Conservation (phyloP, 1,284 basidiomycete species). For the Sporisorium scitamineum region DNA sequence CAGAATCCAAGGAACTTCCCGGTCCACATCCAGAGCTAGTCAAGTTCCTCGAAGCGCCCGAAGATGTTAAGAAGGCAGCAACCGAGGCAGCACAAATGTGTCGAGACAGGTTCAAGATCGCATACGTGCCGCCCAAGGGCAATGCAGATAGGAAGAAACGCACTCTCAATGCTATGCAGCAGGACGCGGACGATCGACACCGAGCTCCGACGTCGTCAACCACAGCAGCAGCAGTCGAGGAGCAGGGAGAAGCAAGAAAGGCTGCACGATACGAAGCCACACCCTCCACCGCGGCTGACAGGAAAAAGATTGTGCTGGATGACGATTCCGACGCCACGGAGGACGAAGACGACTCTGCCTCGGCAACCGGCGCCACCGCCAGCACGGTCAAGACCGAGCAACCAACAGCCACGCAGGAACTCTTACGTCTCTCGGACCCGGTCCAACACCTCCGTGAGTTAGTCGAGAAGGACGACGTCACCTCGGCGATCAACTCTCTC, state of each 20-base stretch:
- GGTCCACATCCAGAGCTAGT: conserved; percentile 85
- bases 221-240: background rate
- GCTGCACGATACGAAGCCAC: conserved; percentile 12
- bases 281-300: background rate
- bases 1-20: conserved; percentile 80
- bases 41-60: conserved; percentile 85
- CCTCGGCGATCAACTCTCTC: conserved; percentile 43
- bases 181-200: conserved; percentile 10
- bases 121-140: conserved; percentile 41
- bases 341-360: conserved; percentile 30
- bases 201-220: background rate
- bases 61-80: conserved; percentile 73
- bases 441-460: conserved; percentile 36
- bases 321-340: conserved; percentile 47
- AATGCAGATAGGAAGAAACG: conserved; percentile 43
- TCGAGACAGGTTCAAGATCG: conserved; percentile 41
- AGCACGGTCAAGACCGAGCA: conserved; percentile 7
- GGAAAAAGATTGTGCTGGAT: conserved; percentile 16
- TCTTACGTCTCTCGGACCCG: conserved; percentile 26
- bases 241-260: conserved; percentile 14
- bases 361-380: conserved; percentile 3
- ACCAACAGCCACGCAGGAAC: background rate
- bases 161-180: conserved; percentile 30
- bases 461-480: conserved; percentile 49
- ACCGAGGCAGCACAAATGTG: conserved; percentile 34